Percentiles rank a stretch among this genome's conserved stretches.
Conservation (phyloP, 257 asterid species). For the Rehmannia glutinosa region DNA sequence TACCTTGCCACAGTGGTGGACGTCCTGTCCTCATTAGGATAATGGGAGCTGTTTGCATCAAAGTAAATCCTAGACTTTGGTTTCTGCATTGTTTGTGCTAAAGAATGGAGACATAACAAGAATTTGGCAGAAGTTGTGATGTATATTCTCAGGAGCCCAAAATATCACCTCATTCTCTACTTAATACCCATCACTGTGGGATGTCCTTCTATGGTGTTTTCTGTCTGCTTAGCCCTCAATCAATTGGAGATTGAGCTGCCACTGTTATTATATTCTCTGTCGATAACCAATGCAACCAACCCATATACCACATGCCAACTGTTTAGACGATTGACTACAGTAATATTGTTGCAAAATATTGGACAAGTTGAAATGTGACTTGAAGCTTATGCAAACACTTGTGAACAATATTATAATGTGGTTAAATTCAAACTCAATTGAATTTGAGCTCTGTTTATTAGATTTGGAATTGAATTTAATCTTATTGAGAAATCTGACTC, state of each 20-base stretch:
- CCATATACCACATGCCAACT: too few relatives aligned
- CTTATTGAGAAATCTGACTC: neutral
- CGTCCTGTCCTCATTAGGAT: neutral
- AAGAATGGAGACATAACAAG: neutral
- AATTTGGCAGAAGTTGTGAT: neutral
- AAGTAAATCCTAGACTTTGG: neutral
- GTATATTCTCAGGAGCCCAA: too few relatives aligned
- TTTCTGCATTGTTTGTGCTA: neutral
- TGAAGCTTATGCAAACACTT: neutral
- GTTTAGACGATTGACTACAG: too few relatives aligned
- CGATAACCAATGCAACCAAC: too few relatives aligned
- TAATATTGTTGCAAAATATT: too few relatives aligned
- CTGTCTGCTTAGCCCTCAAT: too few relatives aligned
- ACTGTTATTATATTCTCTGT: too few relatives aligned
- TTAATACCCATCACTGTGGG: too few relatives aligned
- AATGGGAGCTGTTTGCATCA: neutral
- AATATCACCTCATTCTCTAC: too few relatives aligned
- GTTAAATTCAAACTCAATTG: neutral
- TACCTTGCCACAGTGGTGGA: neutral
- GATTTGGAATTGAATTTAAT: neutral
- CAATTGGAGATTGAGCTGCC: too few relatives aligned
- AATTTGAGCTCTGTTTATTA: neutral
- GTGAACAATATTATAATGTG: neutral
- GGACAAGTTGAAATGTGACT: neutral
- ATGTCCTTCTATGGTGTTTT: too few relatives aligned